A percentile compares a stretch with the other conserved stretches of the same genome.
phyloP scores from a whole-genome alignment of 768 basidiomycete species.

The Rhodotorula babjevae region DNA sequence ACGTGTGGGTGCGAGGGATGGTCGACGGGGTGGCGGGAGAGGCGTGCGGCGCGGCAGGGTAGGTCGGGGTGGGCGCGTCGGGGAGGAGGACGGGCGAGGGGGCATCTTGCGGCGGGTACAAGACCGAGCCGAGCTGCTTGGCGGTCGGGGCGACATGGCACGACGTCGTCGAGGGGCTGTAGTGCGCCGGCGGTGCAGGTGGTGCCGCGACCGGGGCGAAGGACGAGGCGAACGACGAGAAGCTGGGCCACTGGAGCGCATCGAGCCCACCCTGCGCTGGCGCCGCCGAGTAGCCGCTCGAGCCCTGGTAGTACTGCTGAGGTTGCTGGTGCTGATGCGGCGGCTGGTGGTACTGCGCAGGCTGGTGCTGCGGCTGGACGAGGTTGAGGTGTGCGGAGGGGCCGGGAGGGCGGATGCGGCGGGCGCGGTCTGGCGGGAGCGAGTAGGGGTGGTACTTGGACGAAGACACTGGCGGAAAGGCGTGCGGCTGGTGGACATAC shows the following conservation, averaged over 20 bases:
- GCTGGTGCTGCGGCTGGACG: background rate
- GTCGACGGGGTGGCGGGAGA: background rate
- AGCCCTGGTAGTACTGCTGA: background rate
- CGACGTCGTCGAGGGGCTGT: background rate
- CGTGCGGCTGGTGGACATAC: constrained; percentile 5
- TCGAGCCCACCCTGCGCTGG: background rate
- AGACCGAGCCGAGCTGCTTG: background rate
- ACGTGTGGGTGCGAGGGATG: background rate
- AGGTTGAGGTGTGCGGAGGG: background rate
- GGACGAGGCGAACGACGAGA: background rate
- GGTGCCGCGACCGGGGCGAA: constrained; percentile 1
- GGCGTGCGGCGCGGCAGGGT: background rate
- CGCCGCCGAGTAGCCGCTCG: background rate
- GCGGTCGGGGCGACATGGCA: background rate
- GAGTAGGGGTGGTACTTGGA: constrained; percentile 29
- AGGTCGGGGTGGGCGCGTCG: background rate
- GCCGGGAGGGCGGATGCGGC: background rate
- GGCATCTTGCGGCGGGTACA: constrained; percentile 21
- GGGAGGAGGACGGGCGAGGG: constrained; percentile 5
- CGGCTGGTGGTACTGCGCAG: background rate
- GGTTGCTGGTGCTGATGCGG: background rate
- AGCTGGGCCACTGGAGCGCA: constrained; percentile 4
- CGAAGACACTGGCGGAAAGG: constrained; percentile 25
- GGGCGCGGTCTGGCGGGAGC: constrained; percentile 2
- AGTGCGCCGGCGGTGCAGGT: background rate